A percentile compares a stretch with the other conserved stretches of the same genome.
These are phyloP conservation scores for Entomortierella chlamydospora DNA, from an alignment of 192 early-diverging fungal genomes.

Conservation along the genomic window DNA sequence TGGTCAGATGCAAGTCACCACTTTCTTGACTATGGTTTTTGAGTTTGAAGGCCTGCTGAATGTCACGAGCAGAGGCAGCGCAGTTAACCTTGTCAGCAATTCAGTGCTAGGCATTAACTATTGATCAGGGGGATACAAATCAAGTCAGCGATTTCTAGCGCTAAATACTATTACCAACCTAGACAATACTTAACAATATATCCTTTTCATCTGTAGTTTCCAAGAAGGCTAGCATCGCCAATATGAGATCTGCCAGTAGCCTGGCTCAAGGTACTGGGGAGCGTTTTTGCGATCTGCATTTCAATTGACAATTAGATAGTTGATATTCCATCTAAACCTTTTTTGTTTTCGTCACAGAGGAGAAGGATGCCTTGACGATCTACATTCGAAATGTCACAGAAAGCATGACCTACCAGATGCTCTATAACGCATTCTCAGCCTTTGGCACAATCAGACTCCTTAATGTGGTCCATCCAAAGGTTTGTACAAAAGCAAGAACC, in stretches of 20 bases:
- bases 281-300: neutral
- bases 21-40: too few relatives aligned
- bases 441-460: slow-evolving; percentile 53
- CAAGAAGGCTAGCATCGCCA: slow-evolving; percentile 32
- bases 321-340: neutral
- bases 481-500: neutral
- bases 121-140: too few relatives aligned
- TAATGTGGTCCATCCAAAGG: slow-evolving; percentile 36
- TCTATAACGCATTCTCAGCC: slow-evolving; percentile 53
- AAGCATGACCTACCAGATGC: slow-evolving; percentile 41
- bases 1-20: too few relatives aligned
- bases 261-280: slow-evolving; percentile 34
- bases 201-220: neutral
- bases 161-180: too few relatives aligned
- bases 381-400: slow-evolving; percentile 54
- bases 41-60: too few relatives aligned
- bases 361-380: slow-evolving; percentile 48
- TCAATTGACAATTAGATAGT: neutral
- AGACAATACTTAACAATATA: too few relatives aligned
- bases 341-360: slow-evolving; percentile 1
- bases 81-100: too few relatives aligned
- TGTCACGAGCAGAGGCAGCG: too few relatives aligned
- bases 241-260: slow-evolving; percentile 39
- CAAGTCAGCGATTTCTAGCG: too few relatives aligned
- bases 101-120: too few relatives aligned